Base-by-base conservation (phyloP, 352 stramenopile species). In the Globisporangium parvum region DNA sequence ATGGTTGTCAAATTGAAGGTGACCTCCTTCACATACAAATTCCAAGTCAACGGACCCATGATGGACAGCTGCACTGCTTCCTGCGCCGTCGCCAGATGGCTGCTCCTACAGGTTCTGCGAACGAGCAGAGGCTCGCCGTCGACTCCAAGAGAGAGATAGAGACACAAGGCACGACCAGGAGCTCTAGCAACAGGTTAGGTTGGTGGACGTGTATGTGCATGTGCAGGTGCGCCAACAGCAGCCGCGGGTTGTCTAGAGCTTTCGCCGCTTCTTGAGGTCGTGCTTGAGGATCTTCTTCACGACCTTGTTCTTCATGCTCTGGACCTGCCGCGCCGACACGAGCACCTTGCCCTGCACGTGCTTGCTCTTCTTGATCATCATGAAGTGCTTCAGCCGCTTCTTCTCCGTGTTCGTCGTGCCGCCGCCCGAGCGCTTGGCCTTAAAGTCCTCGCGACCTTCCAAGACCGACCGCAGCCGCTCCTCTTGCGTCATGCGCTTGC, bases 371-470 rank as follows among this genome's bases (percentile, higher is more conserved):
- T 98, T 97, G 48, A 97, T 90, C 96, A 99, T 99, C 63, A 97
- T 85, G 56, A 98, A 99, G 71, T 98, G 98, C 82, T 99, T 99
- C 12, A 93, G 86, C 49, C 96, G 84, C 62, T 89, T 88, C 79
- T 99, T 99, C 75, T 99, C 96, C 53, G 83, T 97, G 75, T 99
- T 99, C 39, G 96, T 99, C 24, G 92, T 98, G 65, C 96, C 96
- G 55, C 96, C 96, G 60, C 94, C 88, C 53, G 85, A 88, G 51
- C 88, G 70, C 63, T 97, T 98, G 58, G 87, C 68, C 68, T 98
- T 84, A 63, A 92, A 98, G 53, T 97, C 90, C 31, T 97, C 76
- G 42, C 95, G 80, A 23, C 95, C 95, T 58, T 92, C 86, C 2
- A 98, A 67, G 44, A 98, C 82, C 42, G 64, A 73, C 33, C 79